Evolutionary conservation across 129 eudicot species (phyloP).

Genomic region (carrot (Daucus carota)): DNA sequence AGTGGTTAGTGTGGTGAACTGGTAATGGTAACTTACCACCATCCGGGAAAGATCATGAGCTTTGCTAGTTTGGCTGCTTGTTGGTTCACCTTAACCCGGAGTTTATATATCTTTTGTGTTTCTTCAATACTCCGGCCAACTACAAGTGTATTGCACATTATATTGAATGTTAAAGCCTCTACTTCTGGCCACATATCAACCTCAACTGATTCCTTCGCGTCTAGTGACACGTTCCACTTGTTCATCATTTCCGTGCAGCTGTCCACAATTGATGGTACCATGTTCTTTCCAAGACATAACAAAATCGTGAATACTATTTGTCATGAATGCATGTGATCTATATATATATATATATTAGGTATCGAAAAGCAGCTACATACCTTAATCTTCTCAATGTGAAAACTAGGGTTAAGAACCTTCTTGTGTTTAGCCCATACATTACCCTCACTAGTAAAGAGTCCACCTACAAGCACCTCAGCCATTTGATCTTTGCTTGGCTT

Average conservation of each 20-base stretch:
- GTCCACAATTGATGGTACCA: not conserved
- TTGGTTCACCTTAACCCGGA: not conserved
- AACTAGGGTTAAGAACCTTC: not conserved
- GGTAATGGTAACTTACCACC: conserved; percentile 10
- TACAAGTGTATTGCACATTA: not conserved
- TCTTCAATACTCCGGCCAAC: not conserved
- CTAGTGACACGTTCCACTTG: not conserved
- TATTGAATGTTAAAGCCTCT: not conserved
- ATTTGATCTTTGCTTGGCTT: too few relatives aligned
- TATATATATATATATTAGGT: too few relatives aligned
- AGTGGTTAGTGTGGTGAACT: too few relatives aligned
- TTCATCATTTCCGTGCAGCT: not conserved
- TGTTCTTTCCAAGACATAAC: not conserved
- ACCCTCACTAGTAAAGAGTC: too few relatives aligned
- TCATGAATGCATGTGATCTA: not conserved
- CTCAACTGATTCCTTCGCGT: not conserved
- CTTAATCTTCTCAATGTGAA: not conserved
- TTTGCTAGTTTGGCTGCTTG: not conserved
- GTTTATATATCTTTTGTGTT: not conserved
- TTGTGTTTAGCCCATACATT: not conserved
- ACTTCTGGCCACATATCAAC: not conserved
- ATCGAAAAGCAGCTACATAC: not conserved
- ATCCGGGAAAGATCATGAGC: not conserved
- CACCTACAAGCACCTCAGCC: too few relatives aligned
- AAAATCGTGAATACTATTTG: not conserved